Percentiles rank a stretch among this genome's conserved stretches.
These are phyloP conservation scores for Gossypium trilobum DNA, from an alignment of 441 rosid species.

Conservation along the genomic window DNA sequence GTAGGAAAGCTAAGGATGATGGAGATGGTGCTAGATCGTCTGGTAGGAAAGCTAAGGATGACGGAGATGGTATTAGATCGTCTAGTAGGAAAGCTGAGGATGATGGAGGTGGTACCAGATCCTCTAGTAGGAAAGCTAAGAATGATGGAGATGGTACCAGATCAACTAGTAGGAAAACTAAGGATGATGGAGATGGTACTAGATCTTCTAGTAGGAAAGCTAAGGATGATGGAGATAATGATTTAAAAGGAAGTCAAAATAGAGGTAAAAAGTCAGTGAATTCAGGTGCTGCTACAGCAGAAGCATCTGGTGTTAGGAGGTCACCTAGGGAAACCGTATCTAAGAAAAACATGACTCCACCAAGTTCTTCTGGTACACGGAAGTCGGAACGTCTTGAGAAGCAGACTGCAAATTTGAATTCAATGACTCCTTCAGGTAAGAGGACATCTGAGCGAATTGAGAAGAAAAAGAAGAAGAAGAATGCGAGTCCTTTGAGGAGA, in stretches of 20 bases:
- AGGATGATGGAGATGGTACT: conserved; percentile 30
- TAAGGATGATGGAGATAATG: conserved; percentile 30
- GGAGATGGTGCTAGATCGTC: conserved; percentile 18
- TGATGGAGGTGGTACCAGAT: conserved; percentile 15
- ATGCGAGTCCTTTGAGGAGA: conserved; percentile 45
- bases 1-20: neutral
- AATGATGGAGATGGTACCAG: conserved; percentile 15
- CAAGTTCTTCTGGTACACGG: conserved; percentile 29
- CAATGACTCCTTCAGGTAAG: conserved; percentile 29
- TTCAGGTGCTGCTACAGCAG: conserved; percentile 18
- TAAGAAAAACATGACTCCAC: conserved; percentile 25
- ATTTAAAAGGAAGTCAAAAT: conserved; percentile 27
- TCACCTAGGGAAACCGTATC: conserved; percentile 35
- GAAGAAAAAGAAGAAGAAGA: conserved; percentile 30
- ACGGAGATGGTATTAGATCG: conserved; percentile 15
- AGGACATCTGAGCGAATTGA: conserved; percentile 35
- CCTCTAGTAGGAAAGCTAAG: neutral
- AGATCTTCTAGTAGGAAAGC: conserved; percentile 19
- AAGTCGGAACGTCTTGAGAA: conserved; percentile 52
- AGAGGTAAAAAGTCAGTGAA: conserved; percentile 29
- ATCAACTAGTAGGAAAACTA: conserved; percentile 20
- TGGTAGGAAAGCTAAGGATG: neutral
- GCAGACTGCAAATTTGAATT: conserved; percentile 17
- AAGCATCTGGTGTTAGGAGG: conserved; percentile 40
- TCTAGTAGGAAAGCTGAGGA: neutral